Base-by-base conservation (phyloP, 2,329 filamentous ascomycete species). In the Cladobotryum mycophilum region DNA sequence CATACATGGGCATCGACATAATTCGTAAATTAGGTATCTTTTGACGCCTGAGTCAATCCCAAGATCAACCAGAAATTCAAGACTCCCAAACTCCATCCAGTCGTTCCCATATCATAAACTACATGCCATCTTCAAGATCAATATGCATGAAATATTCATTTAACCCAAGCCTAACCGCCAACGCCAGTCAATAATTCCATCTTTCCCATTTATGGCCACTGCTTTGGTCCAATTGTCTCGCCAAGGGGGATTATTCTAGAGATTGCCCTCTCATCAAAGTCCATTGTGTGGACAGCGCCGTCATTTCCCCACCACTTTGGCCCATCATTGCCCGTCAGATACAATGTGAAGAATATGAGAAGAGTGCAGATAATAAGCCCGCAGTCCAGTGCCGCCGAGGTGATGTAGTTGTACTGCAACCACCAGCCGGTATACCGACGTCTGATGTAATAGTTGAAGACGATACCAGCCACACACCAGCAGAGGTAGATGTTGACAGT, bases 321-420 rank as follows among this genome's bases (percentile, higher is more conserved):
- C 51, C 79, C 70, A 3, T 64, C 60, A 8, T 75, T 74, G 34
- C 73, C 70, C 2, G 83, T 83, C 56, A 88, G 64, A 50, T 82
- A 80, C 25, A 89, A 68, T 1, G 81, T 76, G 58, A 87, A 80
- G 71, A 89, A 87, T 51, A 89, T 84, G 51, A 89, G 64, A 35
- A 89, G 76, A 0, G 84, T 84, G 34, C 76, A 79, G 17, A 88
- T 64, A 12, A 84, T 80, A 5, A 88, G 73, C 5, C 85, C 85
- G 45, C 79, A 79, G 64, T 89, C 86, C 36, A 89, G 70, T 1
- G 82, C 86, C 0, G 85, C 85, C 17, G 84, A 87, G 0, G 84
- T 81, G 61, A 88, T 76, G 64, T 89, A 89, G 70, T 89, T 89
- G 70, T 88, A 89, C 65, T 84, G 81, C 65, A 85, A 72, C 86